phyloP scores from a whole-genome alignment of 352 stramenopile genomes.

The Globisporangium cederbergense region DNA sequence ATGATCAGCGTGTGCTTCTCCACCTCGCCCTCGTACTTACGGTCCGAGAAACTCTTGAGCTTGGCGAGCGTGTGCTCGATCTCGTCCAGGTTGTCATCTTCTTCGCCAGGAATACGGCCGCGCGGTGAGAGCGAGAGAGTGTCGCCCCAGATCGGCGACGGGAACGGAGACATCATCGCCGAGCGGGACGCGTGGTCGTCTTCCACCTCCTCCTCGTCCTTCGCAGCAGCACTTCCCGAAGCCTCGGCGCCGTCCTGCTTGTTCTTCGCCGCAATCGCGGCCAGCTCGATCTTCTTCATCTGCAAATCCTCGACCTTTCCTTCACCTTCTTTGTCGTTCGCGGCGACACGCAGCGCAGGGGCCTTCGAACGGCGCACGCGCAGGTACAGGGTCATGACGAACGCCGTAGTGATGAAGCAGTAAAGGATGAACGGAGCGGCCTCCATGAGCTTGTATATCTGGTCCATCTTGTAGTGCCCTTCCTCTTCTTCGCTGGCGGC shows the following conservation, averaged over 20 bases:
- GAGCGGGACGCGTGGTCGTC: constrained; percentile 33
- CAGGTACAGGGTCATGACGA: constrained; percentile 82
- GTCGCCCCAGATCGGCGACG: constrained; percentile 60
- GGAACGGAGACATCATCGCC: constrained; percentile 80
- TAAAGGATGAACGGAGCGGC: constrained; percentile 83
- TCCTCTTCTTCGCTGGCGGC: constrained; percentile 64
- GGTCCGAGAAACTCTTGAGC: constrained; percentile 38
- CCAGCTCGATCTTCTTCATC: constrained; percentile 49
- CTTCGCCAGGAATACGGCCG: constrained; percentile 35
- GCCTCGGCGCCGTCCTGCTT: constrained; percentile 13
- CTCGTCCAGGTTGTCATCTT: constrained; percentile 57
- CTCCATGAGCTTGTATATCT: constrained; percentile 83
- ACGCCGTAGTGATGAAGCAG: constrained; percentile 72
- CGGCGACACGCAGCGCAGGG: constrained; percentile 64
- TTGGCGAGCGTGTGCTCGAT: constrained; percentile 38
- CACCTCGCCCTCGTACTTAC: constrained; percentile 63
- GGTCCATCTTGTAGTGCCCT: constrained; percentile 81
- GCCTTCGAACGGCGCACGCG: constrained; percentile 77
- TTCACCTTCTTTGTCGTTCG: constrained; percentile 39
- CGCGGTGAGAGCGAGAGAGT: constrained; percentile 42
- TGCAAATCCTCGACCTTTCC: constrained; percentile 49
- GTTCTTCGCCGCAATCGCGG: constrained; percentile 21
- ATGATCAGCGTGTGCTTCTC: constrained; percentile 86
- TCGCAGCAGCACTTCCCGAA: neutral
- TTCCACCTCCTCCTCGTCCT: constrained; percentile 22